Evolutionary conservation across 192 early-diverging fungal genomes (phyloP).

Genomic region (Paraglomus brasilianum): DNA sequence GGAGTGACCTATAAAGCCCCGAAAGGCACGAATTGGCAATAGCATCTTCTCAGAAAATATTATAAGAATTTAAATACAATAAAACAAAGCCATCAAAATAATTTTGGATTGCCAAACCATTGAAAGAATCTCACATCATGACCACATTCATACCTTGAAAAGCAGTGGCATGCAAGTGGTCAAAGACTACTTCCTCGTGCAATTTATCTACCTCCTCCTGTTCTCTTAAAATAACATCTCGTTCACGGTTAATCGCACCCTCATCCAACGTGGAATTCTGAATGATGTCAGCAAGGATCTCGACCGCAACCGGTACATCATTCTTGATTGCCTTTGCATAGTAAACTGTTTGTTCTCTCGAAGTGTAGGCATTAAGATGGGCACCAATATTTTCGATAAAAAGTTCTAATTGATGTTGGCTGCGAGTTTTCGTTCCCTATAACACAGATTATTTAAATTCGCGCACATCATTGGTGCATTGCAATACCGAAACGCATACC

Average conservation of each 20-base stretch:
- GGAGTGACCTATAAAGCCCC: conserved; percentile 26
- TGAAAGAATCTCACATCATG: background rate
- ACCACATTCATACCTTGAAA: conserved; percentile 63
- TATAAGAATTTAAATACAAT: background rate
- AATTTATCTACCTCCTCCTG: conserved; percentile 91
- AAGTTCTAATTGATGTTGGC: conserved; percentile 88
- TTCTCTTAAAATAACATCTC: conserved; percentile 96
- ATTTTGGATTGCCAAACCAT: background rate
- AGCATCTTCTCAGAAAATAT: background rate
- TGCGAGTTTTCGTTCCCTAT: conserved; percentile 82
- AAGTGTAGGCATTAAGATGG: conserved; percentile 98
- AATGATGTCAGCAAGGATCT: conserved; percentile 93
- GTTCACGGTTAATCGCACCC: conserved; percentile 92
- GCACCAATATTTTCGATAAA: conserved; percentile 98
- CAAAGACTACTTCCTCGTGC: conserved; percentile 98
- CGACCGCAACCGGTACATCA: conserved; percentile 87
- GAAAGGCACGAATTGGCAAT: background rate
- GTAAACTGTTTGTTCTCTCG: conserved; percentile 98
- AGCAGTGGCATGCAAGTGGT: conserved; percentile 94
- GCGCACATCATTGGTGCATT: background rate
- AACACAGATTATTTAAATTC: background rate
- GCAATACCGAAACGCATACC: conserved; percentile 41
- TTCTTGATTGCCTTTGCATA: conserved; percentile 91
- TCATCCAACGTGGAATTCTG: conserved; percentile 83
- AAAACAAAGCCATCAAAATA: background rate